phyloP scores from a whole-genome alignment of 163 green algal genomes.

The Botryococcus braunii region DNA sequence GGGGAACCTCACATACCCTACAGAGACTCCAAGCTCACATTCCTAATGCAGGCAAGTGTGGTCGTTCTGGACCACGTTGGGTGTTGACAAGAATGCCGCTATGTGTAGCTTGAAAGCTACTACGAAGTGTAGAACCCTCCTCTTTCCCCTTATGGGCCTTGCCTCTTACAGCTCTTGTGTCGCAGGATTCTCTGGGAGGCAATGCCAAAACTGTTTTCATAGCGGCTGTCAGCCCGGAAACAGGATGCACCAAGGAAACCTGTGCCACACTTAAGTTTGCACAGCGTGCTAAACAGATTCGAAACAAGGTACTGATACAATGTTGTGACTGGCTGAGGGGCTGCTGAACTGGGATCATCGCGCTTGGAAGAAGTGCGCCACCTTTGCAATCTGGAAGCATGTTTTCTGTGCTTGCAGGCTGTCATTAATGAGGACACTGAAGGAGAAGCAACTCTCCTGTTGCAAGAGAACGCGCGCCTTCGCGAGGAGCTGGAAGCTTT shows the following conservation, averaged over 20 bases:
- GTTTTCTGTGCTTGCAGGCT: too few relatives aligned
- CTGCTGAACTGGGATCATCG: too few relatives aligned
- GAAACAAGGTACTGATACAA: too few relatives aligned
- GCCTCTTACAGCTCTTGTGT: too few relatives aligned
- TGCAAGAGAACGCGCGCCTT: slow-evolving; percentile 19
- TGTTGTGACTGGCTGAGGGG: too few relatives aligned
- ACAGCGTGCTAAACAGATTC: slow-evolving; percentile 61
- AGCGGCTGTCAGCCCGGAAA: slow-evolving; percentile 69
- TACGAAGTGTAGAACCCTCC: too few relatives aligned
- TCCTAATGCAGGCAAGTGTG: slow-evolving; percentile 59
- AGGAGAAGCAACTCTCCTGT: slow-evolving; percentile 20
- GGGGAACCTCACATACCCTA: slow-evolving; percentile 49
- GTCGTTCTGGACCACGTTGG: too few relatives aligned
- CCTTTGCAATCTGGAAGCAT: too few relatives aligned
- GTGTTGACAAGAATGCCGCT: too few relatives aligned
- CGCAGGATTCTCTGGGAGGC: slow-evolving; percentile 77
- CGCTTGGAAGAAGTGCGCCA: too few relatives aligned
- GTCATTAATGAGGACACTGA: slow-evolving; percentile 43
- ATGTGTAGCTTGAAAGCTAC: too few relatives aligned
- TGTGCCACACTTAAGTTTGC: slow-evolving; percentile 72
- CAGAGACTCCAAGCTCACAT: slow-evolving; percentile 67
- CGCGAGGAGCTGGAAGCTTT: slow-evolving; percentile 18
- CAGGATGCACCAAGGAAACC: slow-evolving; percentile 54
- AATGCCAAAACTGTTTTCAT: slow-evolving; percentile 90
- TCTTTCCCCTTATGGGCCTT: too few relatives aligned